Evolutionary conservation across 2,329 filamentous ascomycete genomes (phyloP).

Genomic region (Macrophomina phaseolina): DNA sequence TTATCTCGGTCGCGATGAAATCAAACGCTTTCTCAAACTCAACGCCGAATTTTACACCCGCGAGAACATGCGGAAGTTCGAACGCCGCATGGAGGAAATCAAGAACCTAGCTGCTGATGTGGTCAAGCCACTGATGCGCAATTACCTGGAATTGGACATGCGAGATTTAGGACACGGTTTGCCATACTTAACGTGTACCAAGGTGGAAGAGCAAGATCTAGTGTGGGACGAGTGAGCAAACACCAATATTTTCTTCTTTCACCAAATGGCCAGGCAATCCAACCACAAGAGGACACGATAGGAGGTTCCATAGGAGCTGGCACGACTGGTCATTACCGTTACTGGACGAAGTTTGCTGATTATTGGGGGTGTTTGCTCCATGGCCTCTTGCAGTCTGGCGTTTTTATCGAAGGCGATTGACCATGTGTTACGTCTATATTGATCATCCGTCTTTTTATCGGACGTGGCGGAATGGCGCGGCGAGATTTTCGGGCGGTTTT

Average conservation of each 20-base stretch:
- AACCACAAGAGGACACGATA: constrained; percentile 16
- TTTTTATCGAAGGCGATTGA: constrained; percentile 19
- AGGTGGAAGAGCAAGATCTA: constrained; percentile 66
- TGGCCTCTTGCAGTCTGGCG: constrained; percentile 14
- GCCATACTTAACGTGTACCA: constrained; percentile 70
- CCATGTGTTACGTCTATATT: constrained; percentile 18
- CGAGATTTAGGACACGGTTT: constrained; percentile 44
- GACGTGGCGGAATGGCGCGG: background rate
- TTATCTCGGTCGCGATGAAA: constrained; percentile 84
- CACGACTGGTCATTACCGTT: background rate
- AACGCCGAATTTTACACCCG: constrained; percentile 81
- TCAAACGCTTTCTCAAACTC: constrained; percentile 87
- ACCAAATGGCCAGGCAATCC: background rate
- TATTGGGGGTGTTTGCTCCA: constrained; percentile 10
- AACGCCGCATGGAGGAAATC: constrained; percentile 85
- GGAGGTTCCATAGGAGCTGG: background rate
- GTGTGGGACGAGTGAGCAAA: constrained; percentile 60
- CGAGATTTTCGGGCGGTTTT: background rate
- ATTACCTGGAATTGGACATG: constrained; percentile 80
- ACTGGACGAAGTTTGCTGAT: constrained; percentile 11
- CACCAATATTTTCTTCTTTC: constrained; percentile 14
- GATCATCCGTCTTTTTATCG: background rate
- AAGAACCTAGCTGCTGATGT: constrained; percentile 82
- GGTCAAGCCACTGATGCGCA: constrained; percentile 85
- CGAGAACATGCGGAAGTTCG: constrained; percentile 85